These are phyloP conservation scores for Phaeotremella skinneri DNA, from an alignment of 768 basidiomycete genomes.

Conservation along the genomic window DNA sequence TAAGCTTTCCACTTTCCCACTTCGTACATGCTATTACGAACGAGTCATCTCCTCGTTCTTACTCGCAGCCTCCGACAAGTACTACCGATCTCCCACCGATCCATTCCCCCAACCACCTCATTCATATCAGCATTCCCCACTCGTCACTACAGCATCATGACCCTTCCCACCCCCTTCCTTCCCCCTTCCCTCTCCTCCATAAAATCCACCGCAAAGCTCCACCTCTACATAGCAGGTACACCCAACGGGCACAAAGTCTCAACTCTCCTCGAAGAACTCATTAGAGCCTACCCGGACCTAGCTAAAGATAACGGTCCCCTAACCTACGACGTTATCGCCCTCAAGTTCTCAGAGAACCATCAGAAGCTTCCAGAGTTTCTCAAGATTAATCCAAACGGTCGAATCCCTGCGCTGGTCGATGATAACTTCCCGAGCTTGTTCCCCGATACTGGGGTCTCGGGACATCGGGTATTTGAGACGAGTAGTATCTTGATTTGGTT, in stretches of 20 bases:
- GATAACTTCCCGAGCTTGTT: slow-evolving; percentile 31
- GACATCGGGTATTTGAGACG: slow-evolving; percentile 53
- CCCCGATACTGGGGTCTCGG: slow-evolving; percentile 11
- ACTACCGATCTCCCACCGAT: too few species aligned
- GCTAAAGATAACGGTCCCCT: slow-evolving; percentile 35
- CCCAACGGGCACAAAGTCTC: slow-evolving; percentile 59
- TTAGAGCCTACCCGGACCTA: slow-evolving; percentile 55
- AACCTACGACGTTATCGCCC: slow-evolving; percentile 50
- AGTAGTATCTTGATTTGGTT: slow-evolving; percentile 80
- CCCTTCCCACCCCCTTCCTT: slow-evolving; percentile 3
- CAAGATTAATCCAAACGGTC: slow-evolving; percentile 55
- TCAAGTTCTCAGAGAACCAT: slow-evolving; percentile 64
- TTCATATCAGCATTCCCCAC: not conserved
- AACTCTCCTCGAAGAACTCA: slow-evolving; percentile 66
- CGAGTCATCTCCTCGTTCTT: too few species aligned
- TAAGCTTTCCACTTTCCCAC: too few species aligned
- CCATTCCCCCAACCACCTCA: not conserved
- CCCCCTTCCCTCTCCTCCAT: slow-evolving; percentile 14
- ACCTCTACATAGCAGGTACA: slow-evolving; percentile 59
- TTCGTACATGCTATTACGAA: too few species aligned
- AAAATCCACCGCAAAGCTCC: slow-evolving; percentile 31
- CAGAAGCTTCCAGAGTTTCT: slow-evolving; percentile 84
- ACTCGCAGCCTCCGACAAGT: too few species aligned
- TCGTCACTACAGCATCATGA: not conserved
- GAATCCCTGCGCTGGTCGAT: slow-evolving; percentile 53